Evolutionary conservation across 1,139 yeast genomes (phyloP).

Genomic region (Maudiozyma humilis): DNA sequence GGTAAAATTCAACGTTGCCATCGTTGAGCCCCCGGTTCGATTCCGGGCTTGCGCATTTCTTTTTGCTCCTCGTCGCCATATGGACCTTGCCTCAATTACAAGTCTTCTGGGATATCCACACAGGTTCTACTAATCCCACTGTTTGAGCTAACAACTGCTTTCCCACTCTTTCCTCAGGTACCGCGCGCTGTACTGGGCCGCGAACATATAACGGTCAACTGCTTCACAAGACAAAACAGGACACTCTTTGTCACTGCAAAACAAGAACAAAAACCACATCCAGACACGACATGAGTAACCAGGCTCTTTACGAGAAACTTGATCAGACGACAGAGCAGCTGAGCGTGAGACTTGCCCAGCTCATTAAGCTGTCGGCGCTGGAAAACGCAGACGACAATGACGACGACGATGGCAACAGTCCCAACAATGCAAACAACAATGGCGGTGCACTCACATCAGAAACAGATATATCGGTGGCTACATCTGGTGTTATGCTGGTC

Average conservation of each 20-base stretch:
- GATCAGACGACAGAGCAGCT: conserved; percentile 27
- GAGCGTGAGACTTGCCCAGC: conserved; percentile 25
- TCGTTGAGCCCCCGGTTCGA: not conserved
- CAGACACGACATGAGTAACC: conserved; percentile 29
- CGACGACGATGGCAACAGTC: conserved; percentile 6
- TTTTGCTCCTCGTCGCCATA: not conserved
- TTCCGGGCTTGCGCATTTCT: not conserved
- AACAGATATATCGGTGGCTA: conserved; percentile 22
- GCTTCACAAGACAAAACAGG: too few relatives aligned
- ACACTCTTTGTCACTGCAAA: too few relatives aligned
- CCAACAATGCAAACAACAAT: conserved; percentile 9
- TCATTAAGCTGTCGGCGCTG: conserved; percentile 23
- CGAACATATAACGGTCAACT: too few relatives aligned
- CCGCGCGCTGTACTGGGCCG: too few relatives aligned
- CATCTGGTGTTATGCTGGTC: conserved; percentile 26
- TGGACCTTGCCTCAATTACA: too few relatives aligned
- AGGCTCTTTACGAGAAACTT: conserved; percentile 27
- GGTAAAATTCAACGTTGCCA: not conserved
- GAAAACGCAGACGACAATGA: conserved; percentile 13
- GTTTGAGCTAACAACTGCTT: too few relatives aligned
- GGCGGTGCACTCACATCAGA: not conserved
- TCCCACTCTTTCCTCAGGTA: too few relatives aligned
- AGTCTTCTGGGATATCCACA: too few relatives aligned
- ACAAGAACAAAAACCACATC: too few relatives aligned
- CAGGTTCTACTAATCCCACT: too few relatives aligned